A percentile compares a stretch with the other conserved stretches of the same genome.
Conservation (phyloP, 2,329 filamentous ascomycete genomes). For the Penicillium psychrosexuale region DNA sequence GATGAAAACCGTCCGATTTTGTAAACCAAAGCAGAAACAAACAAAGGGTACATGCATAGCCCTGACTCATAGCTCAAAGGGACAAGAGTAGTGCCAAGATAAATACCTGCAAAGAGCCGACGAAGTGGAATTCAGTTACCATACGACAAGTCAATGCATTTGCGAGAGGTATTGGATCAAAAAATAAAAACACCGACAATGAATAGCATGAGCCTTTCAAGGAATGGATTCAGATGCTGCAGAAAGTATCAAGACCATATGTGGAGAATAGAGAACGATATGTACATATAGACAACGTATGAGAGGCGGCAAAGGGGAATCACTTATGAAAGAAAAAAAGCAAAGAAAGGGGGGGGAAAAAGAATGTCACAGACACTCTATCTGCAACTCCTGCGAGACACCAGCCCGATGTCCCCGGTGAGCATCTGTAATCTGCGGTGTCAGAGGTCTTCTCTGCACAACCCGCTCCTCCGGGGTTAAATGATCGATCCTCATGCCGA, state of each 20-base stretch:
- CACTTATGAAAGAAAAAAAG: neutral
- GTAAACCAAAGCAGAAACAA: neutral
- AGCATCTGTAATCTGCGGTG: constrained; percentile 29
- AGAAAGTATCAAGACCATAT: neutral
- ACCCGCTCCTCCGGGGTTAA: constrained; percentile 29
- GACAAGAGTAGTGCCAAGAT: neutral
- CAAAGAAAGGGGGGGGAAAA: neutral
- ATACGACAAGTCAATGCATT: neutral
- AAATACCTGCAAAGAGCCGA: neutral
- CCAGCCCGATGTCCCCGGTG: constrained; percentile 30
- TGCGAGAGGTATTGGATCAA: neutral
- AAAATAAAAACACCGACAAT: neutral
- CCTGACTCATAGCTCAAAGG: neutral
- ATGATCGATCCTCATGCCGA: constrained; percentile 26
- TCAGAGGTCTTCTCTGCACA: constrained; percentile 27
- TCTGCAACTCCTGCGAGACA: constrained; percentile 32
- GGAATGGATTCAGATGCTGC: neutral
- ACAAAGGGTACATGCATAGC: neutral
- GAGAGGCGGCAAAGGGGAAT: constrained; percentile 1
- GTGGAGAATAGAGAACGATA: neutral
- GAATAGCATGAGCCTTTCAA: neutral
- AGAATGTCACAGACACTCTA: constrained; percentile 27
- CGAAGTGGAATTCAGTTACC: neutral
- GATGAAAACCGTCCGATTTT: neutral
- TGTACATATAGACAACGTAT: neutral